Conservation (phyloP, 2,329 filamentous ascomycete genomes). For the Talaromyces marneffei region DNA sequence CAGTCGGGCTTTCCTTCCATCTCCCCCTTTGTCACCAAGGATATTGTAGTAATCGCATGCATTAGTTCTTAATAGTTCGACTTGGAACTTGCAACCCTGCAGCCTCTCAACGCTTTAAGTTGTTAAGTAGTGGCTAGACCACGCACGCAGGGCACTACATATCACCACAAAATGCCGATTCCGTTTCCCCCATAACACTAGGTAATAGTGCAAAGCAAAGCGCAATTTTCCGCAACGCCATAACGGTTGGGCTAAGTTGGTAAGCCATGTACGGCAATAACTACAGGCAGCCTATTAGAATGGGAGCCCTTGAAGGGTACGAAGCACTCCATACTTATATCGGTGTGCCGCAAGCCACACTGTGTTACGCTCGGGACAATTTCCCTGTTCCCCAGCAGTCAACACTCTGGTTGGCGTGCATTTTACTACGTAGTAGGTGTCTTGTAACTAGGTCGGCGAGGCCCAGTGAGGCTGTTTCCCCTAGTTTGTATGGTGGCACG, state of each 20-base stretch:
- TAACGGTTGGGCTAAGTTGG: not conserved
- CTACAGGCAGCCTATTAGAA: not conserved
- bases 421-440: too few relatives aligned
- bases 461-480: not conserved
- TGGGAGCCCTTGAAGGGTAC: too few relatives aligned
- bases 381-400: too few relatives aligned
- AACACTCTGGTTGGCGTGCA: too few relatives aligned
- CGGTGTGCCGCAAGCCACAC: too few relatives aligned
- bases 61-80: not conserved
- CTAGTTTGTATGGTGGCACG: not conserved
- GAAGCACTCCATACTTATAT: too few relatives aligned
- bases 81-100: not conserved
- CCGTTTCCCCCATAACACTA: too few relatives aligned
- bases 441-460: too few relatives aligned
- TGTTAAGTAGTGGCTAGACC: not conserved
- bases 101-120: too few relatives aligned
- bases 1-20: not conserved
- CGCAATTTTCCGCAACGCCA: not conserved
- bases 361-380: too few relatives aligned
- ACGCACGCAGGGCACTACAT: too few relatives aligned
- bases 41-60: not conserved
- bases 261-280: not conserved
- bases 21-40: not conserved
- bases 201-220: not conserved
- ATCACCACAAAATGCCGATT: not conserved